These are phyloP conservation scores for Vaccinium myrtillus DNA, from an alignment of 148 eudicot species.

Conservation along the genomic window DNA sequence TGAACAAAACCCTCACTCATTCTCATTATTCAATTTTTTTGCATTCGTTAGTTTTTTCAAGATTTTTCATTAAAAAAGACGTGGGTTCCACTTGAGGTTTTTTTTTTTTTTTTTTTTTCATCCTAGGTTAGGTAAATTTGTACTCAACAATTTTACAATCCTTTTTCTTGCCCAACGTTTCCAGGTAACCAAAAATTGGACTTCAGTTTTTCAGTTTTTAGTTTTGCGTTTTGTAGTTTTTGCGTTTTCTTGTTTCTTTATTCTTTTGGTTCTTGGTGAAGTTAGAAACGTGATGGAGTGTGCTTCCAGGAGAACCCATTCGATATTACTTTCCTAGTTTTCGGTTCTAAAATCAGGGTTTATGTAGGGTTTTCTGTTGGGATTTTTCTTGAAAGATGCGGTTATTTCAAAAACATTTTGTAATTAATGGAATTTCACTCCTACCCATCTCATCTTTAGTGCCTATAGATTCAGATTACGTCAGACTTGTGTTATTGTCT, in stretches of 20 bases:
- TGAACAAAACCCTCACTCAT: too few relatives aligned
- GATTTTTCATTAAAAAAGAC: too few relatives aligned
- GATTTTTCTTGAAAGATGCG: background rate
- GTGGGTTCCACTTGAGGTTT: too few relatives aligned
- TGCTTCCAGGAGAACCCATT: background rate
- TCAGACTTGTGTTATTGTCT: background rate
- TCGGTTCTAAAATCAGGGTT: background rate
- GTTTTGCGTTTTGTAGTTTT: background rate
- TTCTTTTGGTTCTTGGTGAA: background rate
- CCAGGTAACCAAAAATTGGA: background rate
- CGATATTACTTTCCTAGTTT: background rate
- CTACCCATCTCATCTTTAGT: background rate
- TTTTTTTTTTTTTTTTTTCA: too few relatives aligned
- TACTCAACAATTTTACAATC: background rate
- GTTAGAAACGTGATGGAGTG: background rate
- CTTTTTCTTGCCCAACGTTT: background rate
- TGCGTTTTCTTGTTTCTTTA: background rate
- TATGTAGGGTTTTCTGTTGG: background rate
- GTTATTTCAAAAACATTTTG: background rate
- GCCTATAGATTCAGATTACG: background rate
- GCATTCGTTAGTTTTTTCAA: too few relatives aligned
- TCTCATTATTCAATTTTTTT: too few relatives aligned
- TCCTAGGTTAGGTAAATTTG: too few relatives aligned
- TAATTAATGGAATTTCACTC: background rate
- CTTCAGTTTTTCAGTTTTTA: background rate